Evolutionary conservation across 1,284 basidiomycete genomes (phyloP), one percentile per base, ranked within the genome.

Genomic region (Tetrapyrgos nigripes): DNA sequence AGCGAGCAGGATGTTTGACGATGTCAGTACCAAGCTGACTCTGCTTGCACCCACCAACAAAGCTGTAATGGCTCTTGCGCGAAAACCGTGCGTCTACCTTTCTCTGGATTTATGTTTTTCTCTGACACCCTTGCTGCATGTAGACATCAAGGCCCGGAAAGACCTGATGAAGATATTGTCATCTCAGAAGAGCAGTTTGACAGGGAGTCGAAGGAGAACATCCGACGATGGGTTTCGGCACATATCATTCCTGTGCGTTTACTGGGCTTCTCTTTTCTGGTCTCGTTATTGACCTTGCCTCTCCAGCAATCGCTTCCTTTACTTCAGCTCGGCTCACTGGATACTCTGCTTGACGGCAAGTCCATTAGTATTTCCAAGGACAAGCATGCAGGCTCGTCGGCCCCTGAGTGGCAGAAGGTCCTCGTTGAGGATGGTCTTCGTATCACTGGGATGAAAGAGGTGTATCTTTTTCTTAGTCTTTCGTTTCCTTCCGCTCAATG

Each of bases 21-120:
- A 82, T 29, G 46, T 64, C 6, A 64, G 66, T 46, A 65, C 67
- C 1, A 74, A 74, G n/a, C 69, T 76, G 57, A 91, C 90, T 0
- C 54, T 93, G 13, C 78, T 93, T 48, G 89, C 86, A 10, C 91
- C 91, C 1, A 89, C 86, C 17, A 93, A 93, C 71, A 90, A 88
- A 73, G 92, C 91, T 4, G 83, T 93, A n/a, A 89, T 93, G 83
- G 84, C 85, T 3, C 75, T 93, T 35, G 71, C 83, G 2, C 76
- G 85, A 64, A 93, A 92, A 73, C 92, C 92, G 87, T 93, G 73
- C 73, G 87, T 24, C 13, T 50, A 14, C 56, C 28, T 14, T 29
- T 50, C 26, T 40, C 17, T 31, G 9, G 49, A 26, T 40, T 60
- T 2, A 23, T 48, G 10, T 14, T 33, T 23, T 35, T 55, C 27